A percentile compares a stretch with the other conserved stretches of the same genome.
phyloP scores from a whole-genome alignment of 306 rosid species.

The Quercus cerris region DNA sequence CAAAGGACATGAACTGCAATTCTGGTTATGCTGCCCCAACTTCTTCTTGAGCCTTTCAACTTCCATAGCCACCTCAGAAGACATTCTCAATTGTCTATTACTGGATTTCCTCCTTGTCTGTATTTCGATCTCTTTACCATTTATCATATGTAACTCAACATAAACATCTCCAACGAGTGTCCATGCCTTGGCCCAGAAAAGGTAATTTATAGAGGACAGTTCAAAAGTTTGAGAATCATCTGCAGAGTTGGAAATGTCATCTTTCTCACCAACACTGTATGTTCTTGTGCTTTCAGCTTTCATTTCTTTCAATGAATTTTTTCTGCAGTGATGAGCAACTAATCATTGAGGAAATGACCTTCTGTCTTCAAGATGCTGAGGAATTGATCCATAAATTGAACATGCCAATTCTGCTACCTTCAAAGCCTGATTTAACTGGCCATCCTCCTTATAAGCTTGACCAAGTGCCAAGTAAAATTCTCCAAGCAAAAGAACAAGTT shows the following conservation, averaged over 20 bases:
- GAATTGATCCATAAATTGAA: conserved; percentile 97
- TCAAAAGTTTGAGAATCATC: conserved; percentile 40
- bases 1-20: conserved; percentile 81
- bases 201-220: conserved; percentile 64
- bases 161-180: conserved; percentile 80
- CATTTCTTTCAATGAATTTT: conserved; percentile 37
- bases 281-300: conserved; percentile 33
- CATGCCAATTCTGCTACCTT: conserved; percentile 85
- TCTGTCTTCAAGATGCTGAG: conserved; percentile 79
- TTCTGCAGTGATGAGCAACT: conserved; percentile 39
- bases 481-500: conserved; percentile 93
- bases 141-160: conserved; percentile 60
- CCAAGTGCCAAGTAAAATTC: conserved; percentile 95
- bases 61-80: conserved; percentile 92
- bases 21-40: conserved; percentile 60
- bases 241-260: conserved; percentile 32
- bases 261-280: conserved; percentile 30
- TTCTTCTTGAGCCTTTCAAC: conserved; percentile 91
- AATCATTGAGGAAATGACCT: conserved; percentile 78
- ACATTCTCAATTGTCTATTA: conserved; percentile 65
- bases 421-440: conserved; percentile 76
- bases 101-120: conserved; percentile 49
- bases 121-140: conserved; percentile 43
- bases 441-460: conserved; percentile 80
- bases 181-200: conserved; percentile 98